Evolutionary conservation across 768 basidiomycete species (phyloP).

Genomic region (Boletus bicolor): DNA sequence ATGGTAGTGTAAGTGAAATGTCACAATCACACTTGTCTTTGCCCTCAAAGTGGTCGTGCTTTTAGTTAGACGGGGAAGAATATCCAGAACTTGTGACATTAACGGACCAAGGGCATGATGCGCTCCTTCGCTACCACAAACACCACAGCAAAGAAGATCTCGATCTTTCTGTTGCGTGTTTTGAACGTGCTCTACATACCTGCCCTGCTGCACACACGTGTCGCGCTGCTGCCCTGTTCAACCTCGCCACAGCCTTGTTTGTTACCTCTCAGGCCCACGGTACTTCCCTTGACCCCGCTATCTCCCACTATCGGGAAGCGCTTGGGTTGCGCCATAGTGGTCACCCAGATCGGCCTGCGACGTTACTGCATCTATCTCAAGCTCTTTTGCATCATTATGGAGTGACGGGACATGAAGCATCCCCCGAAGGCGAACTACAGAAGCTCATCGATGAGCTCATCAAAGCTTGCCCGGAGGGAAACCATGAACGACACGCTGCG

Average conservation of each 20-base stretch:
- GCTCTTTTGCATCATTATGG: slow-evolving; percentile 4
- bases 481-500: slow-evolving; percentile 1
- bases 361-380: slow-evolving; percentile 6
- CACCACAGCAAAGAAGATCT: background rate
- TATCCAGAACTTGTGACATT: background rate
- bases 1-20: background rate
- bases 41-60: too few species aligned
- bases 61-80: background rate
- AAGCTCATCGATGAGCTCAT: background rate
- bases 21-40: too few species aligned
- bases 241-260: slow-evolving; percentile 12
- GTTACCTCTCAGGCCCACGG: background rate
- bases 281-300: background rate
- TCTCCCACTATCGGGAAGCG: background rate
- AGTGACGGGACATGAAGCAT: background rate
- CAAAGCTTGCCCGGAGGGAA: background rate
- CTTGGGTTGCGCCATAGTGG: slow-evolving; percentile 1
- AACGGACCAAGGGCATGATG: slow-evolving; percentile 3
- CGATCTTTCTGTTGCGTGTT: background rate
- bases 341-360: slow-evolving; percentile 7
- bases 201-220: background rate
- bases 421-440: background rate
- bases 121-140: background rate
- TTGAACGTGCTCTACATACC: background rate
- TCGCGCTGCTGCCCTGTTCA: slow-evolving; percentile 10